phyloP scores from a whole-genome alignment of 495 filamentous ascomycete genomes.

The Neurospora discreta region DNA sequence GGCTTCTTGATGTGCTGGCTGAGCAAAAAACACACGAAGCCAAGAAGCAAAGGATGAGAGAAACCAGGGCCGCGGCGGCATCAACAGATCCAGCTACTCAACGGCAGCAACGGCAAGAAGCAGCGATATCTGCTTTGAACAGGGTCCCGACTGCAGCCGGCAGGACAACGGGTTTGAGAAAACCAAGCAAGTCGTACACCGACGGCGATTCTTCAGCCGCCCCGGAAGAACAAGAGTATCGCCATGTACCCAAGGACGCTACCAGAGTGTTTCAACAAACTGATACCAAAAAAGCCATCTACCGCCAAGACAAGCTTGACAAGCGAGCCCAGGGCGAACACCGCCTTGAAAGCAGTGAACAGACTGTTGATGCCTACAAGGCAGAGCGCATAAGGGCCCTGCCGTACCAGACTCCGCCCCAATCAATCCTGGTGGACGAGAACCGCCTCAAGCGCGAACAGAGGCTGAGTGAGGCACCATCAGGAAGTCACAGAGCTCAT shows the following conservation, averaged over 20 bases:
- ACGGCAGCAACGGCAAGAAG: neutral
- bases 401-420: neutral
- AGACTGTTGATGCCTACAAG: neutral
- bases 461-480: neutral
- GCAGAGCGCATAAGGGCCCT: neutral
- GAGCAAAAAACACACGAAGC: conserved; percentile 26
- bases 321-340: neutral
- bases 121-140: neutral
- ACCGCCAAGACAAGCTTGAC: conserved; percentile 10
- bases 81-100: conserved; percentile 1
- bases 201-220: conserved; percentile 8
- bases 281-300: conserved; percentile 30
- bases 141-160: conserved; percentile 1
- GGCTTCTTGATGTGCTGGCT: conserved; percentile 33
- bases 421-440: neutral
- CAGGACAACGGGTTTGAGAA: conserved; percentile 2
- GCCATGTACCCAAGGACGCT: conserved; percentile 34
- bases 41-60: conserved; percentile 4
- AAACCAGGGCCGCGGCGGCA: neutral
- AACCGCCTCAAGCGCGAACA: neutral
- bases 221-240: conserved; percentile 12
- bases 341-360: neutral
- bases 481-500: neutral
- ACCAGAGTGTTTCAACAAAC: conserved; percentile 39
- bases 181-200: conserved; percentile 4